Base-by-base conservation (phyloP, 2,329 filamentous ascomycete species). In the Verruconis gallopava region DNA sequence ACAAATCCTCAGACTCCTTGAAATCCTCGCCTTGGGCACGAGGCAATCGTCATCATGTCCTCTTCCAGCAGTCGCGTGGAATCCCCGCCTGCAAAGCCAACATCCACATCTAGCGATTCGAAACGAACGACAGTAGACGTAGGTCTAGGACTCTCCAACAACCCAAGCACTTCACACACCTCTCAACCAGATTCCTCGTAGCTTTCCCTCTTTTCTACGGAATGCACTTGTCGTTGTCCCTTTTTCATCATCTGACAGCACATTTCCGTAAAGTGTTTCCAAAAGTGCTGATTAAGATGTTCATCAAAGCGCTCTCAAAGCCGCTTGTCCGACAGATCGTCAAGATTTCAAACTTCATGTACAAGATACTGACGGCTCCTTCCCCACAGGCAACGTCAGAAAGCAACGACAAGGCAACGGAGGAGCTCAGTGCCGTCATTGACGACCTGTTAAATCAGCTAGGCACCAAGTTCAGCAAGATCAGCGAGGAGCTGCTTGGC, bases 371-470 rank as follows among this genome's bases (percentile, higher is more conserved):
- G 25, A 30, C 25, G n/a, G n/a, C 6, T 9, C 25, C 25, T 30
- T 9, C n/a, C n/a, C 25, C 25, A 9, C 25, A 30, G n/a, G n/a
- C n/a, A 30, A 30, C 6, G 6, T 9, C 25, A 9, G 33, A 37
- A 34, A 42, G 18, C 15, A 36, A 60, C 1, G 68, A 72, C 17
- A 66, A 71, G 35, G 63, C 67, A 37, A 69, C 68, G 5, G 68
- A 72, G 34, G 81, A 89, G 55, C 72, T 93, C 44, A 78, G 78
- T 2, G 76, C 75, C 3, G 84, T 86, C 2, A 80, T 95, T 1
- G 88, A 95, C 51, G 85, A 94, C 32, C 72, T 95, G 2, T 67
- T 95, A 3, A 85, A 88, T 56, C 80, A 85, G 36, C 66, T 95
- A 0, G 84, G 83, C 40, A 80, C 76, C 59, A 93, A 93, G 59